Evolutionary conservation across 179 eudicot genomes (phyloP).

Genomic region (Beta corolliflora): DNA sequence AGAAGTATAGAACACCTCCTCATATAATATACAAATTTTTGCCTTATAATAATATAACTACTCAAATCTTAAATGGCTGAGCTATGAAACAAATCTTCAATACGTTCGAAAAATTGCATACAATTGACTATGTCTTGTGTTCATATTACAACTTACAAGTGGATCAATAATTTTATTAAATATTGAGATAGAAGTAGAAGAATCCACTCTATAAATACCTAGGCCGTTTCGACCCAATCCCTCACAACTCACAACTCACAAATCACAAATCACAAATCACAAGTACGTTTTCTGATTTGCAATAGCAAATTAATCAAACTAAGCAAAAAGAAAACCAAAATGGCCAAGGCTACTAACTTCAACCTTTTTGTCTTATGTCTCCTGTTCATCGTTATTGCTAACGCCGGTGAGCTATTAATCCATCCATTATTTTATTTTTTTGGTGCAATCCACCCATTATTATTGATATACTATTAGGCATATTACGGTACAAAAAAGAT

Average conservation of each 20-base stretch:
- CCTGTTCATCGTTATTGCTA: background rate
- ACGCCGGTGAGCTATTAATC: background rate
- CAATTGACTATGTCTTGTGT: background rate
- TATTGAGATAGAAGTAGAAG: background rate
- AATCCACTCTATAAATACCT: background rate
- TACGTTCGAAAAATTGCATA: background rate
- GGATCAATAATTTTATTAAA: background rate
- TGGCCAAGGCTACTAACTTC: constrained; percentile 5
- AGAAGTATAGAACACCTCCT: too few relatives aligned
- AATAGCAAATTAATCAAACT: background rate
- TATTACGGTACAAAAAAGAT: too few relatives aligned
- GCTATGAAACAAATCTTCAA: too few relatives aligned
- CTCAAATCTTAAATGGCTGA: too few relatives aligned
- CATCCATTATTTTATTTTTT: background rate
- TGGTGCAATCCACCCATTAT: background rate
- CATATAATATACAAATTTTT: too few relatives aligned
- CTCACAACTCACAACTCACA: too few relatives aligned
- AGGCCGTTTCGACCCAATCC: background rate
- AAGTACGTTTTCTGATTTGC: background rate
- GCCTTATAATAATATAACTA: too few relatives aligned
- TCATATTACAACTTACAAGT: constrained; percentile 5
- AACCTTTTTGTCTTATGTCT: background rate
- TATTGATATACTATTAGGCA: too few relatives aligned
- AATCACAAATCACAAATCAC: background rate
- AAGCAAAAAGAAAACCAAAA: background rate